Evolutionary conservation across 75 land plant genomes (phyloP).

Genomic region (Cupressus sempervirens): DNA sequence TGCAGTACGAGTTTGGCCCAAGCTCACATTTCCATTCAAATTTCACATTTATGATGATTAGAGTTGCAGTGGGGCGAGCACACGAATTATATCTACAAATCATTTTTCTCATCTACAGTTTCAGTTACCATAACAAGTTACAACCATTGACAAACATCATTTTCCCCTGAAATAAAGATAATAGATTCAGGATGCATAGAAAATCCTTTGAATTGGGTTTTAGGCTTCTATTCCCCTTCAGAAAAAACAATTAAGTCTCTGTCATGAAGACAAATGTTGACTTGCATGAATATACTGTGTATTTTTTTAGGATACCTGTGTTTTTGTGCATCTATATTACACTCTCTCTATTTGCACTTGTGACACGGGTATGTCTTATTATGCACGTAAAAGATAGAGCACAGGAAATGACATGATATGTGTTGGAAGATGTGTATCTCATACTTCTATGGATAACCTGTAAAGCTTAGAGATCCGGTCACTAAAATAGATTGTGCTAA

Average conservation of each 20-base stretch:
- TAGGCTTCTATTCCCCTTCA: too few species aligned
- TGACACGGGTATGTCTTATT: constrained; percentile 66
- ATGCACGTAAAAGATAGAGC: too few species aligned
- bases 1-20: constrained; percentile 37
- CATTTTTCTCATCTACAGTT: background rate
- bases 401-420: too few species aligned
- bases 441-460: too few species aligned
- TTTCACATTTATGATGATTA: constrained; percentile 14
- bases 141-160: too few species aligned
- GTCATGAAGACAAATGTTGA: background rate
- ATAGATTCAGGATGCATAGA: too few species aligned
- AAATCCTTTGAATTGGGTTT: too few species aligned
- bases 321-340: constrained; percentile 62
- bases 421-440: too few species aligned
- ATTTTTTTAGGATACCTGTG: background rate
- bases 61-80: constrained; percentile 26
- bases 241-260: too few species aligned
- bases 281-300: background rate
- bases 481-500: too few species aligned
- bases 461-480: too few species aligned
- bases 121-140: background rate
- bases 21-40: constrained; percentile 36
- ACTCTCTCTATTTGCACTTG: constrained; percentile 67
- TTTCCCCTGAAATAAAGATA: too few species aligned
- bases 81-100: background rate